Base-by-base conservation (phyloP, 2,329 filamentous ascomycete species). In the Neospermospora avenae region DNA sequence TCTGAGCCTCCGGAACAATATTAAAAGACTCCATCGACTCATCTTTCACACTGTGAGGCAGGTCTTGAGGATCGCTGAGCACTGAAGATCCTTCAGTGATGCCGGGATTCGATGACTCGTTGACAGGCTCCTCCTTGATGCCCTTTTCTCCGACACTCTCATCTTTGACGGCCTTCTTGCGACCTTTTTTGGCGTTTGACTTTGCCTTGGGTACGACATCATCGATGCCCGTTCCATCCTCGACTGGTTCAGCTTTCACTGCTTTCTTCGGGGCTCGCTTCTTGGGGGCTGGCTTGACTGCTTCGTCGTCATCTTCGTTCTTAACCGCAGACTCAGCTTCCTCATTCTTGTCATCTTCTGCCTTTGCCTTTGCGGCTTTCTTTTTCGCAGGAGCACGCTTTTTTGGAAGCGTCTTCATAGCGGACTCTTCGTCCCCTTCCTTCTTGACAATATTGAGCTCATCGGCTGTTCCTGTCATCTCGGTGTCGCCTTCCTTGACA, bases 311-410 rank as follows among this genome's bases (percentile, higher is more conserved):
- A n/a, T 63, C 63, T 28, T 67, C 64, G 5, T 67, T 62, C 52
- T 70, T 66, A 22, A 68, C 66, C 18, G 42, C 54, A 22, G 24
- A 42, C 63, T 77, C 48, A 16, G 24, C 44, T 10, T 51, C 31
- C 18, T 51, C 48, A 11, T 51, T 18, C 18, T 51, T 28, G 11
- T 35, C 48, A 51, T n/a, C 10, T 34, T 22, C 48, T 22, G n/a
- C 77, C 68, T 78, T 78, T 11, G 59, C 65, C 68, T 78, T 78
- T 11, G 59, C 65, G 11, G 61, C 58, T 49, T 64, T 46, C 52
- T 72, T 73, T 63, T 60, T 68, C 20, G 65, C 45, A 44, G 60
- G 62, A 28, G 64, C 55, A 35, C 59, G 64, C 57, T 70, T 68
- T 18, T 51, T 37, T 2, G 48, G 18, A 4, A 18, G n/a, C 11